phyloP scores from a whole-genome alignment of 1,139 yeast species.

The Pichia kudriavzevii region DNA sequence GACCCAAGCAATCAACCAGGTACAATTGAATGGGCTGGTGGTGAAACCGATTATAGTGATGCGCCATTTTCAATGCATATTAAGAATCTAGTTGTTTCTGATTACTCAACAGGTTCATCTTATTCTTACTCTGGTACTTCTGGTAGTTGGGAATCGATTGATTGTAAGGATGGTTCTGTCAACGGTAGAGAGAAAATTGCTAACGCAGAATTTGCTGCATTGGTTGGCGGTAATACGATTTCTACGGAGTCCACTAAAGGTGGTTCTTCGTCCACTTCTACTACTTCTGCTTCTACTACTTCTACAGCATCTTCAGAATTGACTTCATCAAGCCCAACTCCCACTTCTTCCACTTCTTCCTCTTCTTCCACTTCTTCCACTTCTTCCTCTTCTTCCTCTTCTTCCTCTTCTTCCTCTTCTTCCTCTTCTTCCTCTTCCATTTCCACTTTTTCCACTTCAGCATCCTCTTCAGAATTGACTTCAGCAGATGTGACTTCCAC shows the following conservation, averaged over 20 bases:
- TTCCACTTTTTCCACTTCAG: no score
- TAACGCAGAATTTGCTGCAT: slow-evolving; percentile 38
- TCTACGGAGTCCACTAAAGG: not conserved
- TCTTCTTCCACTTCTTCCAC: not conserved
- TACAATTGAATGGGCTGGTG: slow-evolving; percentile 56
- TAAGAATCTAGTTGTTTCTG: slow-evolving; percentile 53
- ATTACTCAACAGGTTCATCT: slow-evolving; percentile 71
- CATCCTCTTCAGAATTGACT: no score
- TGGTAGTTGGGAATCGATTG: slow-evolving; percentile 65
- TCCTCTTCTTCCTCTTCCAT: not conserved
- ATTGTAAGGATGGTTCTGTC: slow-evolving; percentile 54
- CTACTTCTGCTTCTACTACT: not conserved
- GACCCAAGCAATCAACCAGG: slow-evolving; percentile 41
- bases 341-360: not conserved
- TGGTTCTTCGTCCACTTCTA: not conserved
- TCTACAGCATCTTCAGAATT: not conserved
- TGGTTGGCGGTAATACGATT: slow-evolving; percentile 29
- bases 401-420: not conserved
- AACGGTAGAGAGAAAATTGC: slow-evolving; percentile 53
- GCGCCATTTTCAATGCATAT: slow-evolving; percentile 59
- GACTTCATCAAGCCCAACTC: not conserved
- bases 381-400: not conserved
- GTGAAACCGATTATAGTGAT: slow-evolving; percentile 39
- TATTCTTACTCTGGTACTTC: slow-evolving; percentile 58
- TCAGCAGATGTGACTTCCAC: no score